phyloP scores from a whole-genome alignment of 2,329 filamentous ascomycete species.

The Talaromyces sp. region DNA sequence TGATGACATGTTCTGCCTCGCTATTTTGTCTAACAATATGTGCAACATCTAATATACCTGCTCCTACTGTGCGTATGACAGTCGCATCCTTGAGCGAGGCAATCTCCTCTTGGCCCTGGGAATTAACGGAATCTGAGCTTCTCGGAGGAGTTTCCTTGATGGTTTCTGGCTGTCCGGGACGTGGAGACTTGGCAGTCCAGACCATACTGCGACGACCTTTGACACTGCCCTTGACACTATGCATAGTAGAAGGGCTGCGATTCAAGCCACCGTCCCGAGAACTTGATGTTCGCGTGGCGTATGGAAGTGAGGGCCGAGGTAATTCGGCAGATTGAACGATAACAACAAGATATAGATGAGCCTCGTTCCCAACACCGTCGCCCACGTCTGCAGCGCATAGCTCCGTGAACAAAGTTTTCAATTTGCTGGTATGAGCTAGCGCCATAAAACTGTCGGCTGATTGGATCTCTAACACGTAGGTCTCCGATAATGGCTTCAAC shows the following conservation, averaged over 20 bases:
- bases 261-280: slow-evolving; percentile 33
- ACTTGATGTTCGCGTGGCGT: slow-evolving; percentile 31
- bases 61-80: slow-evolving; percentile 67
- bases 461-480: slow-evolving; percentile 74
- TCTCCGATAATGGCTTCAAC: slow-evolving; percentile 72
- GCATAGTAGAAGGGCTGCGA: slow-evolving; percentile 28
- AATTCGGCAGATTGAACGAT: slow-evolving; percentile 66
- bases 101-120: slow-evolving; percentile 25
- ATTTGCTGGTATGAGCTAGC: slow-evolving; percentile 62
- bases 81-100: slow-evolving; percentile 33
- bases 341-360: slow-evolving; percentile 78
- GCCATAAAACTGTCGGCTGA: slow-evolving; percentile 68
- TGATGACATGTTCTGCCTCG: slow-evolving; percentile 71
- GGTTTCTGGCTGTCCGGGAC: slow-evolving; percentile 30
- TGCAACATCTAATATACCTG: slow-evolving; percentile 75
- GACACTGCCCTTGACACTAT: slow-evolving; percentile 36
- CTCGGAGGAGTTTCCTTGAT: slow-evolving; percentile 31
- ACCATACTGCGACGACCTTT: slow-evolving; percentile 43
- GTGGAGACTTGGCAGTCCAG: slow-evolving; percentile 39
- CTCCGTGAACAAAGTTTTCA: slow-evolving; percentile 85
- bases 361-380: slow-evolving; percentile 59
- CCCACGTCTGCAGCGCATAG: slow-evolving; percentile 72
- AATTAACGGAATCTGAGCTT: slow-evolving; percentile 22
- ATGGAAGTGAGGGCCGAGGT: slow-evolving; percentile 27
- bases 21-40: slow-evolving; percentile 67